These are phyloP conservation scores for Zygosaccharomyces pseudorouxii DNA, from an alignment of 805 yeast species.

Conservation along the genomic window DNA sequence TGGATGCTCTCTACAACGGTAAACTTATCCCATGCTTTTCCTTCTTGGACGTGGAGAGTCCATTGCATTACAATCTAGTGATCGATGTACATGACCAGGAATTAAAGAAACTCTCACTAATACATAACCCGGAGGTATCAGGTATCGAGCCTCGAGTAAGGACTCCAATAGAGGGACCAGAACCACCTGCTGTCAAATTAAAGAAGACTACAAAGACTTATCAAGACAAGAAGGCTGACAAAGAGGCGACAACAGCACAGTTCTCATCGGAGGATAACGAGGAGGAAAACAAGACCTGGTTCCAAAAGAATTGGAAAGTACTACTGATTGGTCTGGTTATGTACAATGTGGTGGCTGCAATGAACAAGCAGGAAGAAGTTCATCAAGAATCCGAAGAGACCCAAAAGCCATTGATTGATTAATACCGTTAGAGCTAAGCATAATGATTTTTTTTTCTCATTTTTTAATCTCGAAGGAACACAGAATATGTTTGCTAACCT, in stretches of 20 bases:
- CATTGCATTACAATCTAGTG: slow-evolving; percentile 25
- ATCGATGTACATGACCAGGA: slow-evolving; percentile 17
- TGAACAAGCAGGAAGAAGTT: slow-evolving; percentile 8
- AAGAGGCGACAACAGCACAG: slow-evolving; percentile 18
- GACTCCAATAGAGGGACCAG: slow-evolving; percentile 20
- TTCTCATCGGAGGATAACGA: slow-evolving; percentile 20
- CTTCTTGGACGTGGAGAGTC: slow-evolving; percentile 19
- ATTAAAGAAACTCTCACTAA: slow-evolving; percentile 22
- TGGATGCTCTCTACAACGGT: slow-evolving; percentile 19
- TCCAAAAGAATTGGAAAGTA: slow-evolving; percentile 33
- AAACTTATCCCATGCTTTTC: slow-evolving; percentile 23
- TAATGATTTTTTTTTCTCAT: background rate
- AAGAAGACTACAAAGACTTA: slow-evolving; percentile 33
- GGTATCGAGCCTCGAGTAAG: slow-evolving; percentile 20
- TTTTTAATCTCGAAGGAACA: background rate
- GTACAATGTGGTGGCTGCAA: slow-evolving; percentile 14
- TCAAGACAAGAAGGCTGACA: slow-evolving; percentile 25
- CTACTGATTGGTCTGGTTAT: slow-evolving; percentile 26
- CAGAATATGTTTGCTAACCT: too few species aligned
- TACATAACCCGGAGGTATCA: slow-evolving; percentile 11
- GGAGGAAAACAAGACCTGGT: slow-evolving; percentile 22
- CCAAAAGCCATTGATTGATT: background rate
- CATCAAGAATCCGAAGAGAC: slow-evolving; percentile 3
- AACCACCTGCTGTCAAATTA: slow-evolving; percentile 22
- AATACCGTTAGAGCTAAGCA: background rate